Evolutionary conservation across 1,139 yeast genomes (phyloP).

Genomic region (Kodamaea arcana): DNA sequence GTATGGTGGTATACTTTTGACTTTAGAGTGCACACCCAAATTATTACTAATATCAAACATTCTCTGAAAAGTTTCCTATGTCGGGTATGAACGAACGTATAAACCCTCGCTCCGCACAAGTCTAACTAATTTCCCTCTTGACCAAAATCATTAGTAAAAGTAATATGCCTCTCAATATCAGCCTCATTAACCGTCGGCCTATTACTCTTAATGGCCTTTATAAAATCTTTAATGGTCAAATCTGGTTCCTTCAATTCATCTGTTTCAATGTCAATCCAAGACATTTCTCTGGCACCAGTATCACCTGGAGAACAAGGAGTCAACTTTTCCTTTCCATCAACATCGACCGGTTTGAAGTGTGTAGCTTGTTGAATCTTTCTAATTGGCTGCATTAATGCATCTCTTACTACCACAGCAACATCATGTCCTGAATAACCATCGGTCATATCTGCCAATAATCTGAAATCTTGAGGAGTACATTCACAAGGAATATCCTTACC

Average conservation of each 20-base stretch:
- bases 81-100: too few relatives aligned
- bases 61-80: too few relatives aligned
- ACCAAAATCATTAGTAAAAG: conserved; percentile 92
- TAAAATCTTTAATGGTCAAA: conserved; percentile 84
- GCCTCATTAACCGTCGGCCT: conserved; percentile 90
- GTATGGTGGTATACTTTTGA: too few relatives aligned
- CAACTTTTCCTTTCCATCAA: conserved; percentile 42
- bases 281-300: conserved; percentile 76
- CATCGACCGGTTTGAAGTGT: conserved; percentile 68
- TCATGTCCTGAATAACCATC: conserved; percentile 98
- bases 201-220: conserved; percentile 85
- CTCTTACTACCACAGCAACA: conserved; percentile 93
- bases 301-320: conserved; percentile 99
- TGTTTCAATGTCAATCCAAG: conserved; percentile 88
- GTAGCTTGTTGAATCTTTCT: conserved; percentile 95
- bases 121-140: conserved; percentile 76
- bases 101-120: conserved; percentile 1
- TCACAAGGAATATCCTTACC: conserved; percentile 80
- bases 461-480: conserved; percentile 68
- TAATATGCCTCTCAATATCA: conserved; percentile 78
- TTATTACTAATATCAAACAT: too few relatives aligned
- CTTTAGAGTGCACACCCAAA: too few relatives aligned
- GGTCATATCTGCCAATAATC: conserved; percentile 84
- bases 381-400: conserved; percentile 97
- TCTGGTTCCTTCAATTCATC: conserved; percentile 90